Conservation (phyloP, 257 asterid genomes). For the Solanum boliviense region DNA sequence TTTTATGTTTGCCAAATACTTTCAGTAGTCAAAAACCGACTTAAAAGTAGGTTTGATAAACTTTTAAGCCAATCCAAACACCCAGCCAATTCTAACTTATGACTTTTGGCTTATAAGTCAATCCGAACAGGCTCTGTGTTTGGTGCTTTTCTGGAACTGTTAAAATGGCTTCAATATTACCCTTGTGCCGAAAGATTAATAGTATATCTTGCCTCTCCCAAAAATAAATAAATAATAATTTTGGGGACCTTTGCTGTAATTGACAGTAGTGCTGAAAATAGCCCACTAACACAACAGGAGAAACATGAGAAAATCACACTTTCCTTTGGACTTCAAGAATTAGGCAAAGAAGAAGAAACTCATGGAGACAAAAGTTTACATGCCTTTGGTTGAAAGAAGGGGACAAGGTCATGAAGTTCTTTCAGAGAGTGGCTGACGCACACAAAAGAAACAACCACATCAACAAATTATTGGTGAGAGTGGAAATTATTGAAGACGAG, state of each 20-base stretch:
- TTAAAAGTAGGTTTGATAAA: too few relatives aligned
- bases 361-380: background rate
- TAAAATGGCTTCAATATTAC: background rate
- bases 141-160: background rate
- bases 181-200: background rate
- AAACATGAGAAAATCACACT: background rate
- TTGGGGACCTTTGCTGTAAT: background rate
- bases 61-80: too few relatives aligned
- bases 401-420: background rate
- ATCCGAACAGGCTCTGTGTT: background rate
- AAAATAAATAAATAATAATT: background rate
- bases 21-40: too few relatives aligned
- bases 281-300: background rate
- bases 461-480: too few relatives aligned
- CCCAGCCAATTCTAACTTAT: too few relatives aligned
- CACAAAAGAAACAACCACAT: too few relatives aligned
- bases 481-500: too few relatives aligned
- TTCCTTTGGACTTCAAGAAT: background rate
- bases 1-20: too few relatives aligned
- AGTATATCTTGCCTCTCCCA: background rate
- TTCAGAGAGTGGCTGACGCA: too few relatives aligned
- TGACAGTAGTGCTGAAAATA: background rate
- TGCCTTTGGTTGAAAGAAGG: background rate
- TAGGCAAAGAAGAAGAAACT: background rate
- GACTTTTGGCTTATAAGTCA: background rate